phyloP scores from a whole-genome alignment of 495 filamentous ascomycete genomes.

The Talaromyces wortmannii region DNA sequence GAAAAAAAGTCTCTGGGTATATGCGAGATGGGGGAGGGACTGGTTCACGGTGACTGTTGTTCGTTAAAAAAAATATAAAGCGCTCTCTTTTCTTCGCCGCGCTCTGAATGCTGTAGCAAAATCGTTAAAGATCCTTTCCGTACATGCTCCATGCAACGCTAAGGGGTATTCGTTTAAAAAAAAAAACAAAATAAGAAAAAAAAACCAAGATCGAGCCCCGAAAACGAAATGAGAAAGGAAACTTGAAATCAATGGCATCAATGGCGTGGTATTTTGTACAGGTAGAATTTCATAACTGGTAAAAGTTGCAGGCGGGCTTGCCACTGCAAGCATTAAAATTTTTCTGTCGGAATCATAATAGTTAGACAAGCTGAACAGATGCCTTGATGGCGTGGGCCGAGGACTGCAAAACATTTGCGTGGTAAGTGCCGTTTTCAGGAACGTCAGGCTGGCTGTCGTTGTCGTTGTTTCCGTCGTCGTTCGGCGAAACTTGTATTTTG shows the following conservation, averaged over 20 bases:
- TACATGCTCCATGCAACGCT: no score
- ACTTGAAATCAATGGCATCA: neutral
- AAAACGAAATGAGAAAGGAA: neutral
- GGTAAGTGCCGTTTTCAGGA: neutral
- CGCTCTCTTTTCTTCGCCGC: no score
- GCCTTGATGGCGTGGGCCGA: neutral
- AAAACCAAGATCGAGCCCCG: neutral
- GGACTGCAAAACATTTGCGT: neutral
- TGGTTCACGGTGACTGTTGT: no score
- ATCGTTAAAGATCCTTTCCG: neutral
- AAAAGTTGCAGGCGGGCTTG: neutral
- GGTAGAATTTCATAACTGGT: neutral
- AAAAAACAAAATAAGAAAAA: neutral
- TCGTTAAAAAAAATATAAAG: no score
- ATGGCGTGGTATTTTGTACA: neutral
- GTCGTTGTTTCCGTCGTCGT: constrained; percentile 34
- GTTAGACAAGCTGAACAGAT: neutral
- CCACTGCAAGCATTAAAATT: neutral
- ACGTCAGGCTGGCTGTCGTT: neutral
- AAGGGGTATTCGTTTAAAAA: neutral
- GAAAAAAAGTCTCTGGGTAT: no score
- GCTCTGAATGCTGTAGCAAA: neutral
- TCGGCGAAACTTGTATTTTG: constrained; percentile 43
- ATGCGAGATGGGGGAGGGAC: no score
- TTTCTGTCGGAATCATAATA: neutral